Base-by-base conservation (phyloP, 441 rosid species). In the Pelargonium australe region DNA sequence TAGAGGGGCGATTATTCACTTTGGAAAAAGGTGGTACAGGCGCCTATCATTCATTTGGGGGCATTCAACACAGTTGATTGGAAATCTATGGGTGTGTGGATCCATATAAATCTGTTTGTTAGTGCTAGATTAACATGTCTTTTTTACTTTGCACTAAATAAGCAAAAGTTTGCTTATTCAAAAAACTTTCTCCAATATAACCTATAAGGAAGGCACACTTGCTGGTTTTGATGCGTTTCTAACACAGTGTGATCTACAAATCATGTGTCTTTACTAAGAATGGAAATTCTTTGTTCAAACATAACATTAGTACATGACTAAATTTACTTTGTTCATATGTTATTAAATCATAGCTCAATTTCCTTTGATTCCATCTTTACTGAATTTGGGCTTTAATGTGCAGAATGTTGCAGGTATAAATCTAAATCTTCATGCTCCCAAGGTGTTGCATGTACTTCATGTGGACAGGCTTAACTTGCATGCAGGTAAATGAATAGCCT, bases 371-470 rank as follows among this genome's bases (percentile, higher is more conserved):
- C 37, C 20, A 62, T 67, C 25, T 63, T 74, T 69, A 19, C 74
- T 80, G 73, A 78, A 75, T 70, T 70, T 67, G 72, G 64, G 63
- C 45, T 67, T 83, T 83, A 47, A 75, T 70, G 57, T 87, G 88
- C 97, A 95, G 99, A 85, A 82, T 83, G 68, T 87, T 74, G 82
- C 87, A 0, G 96, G 93, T 69, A 77, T 91, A 66, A 89, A 74
- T 67, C 74, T 90, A 71, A 81, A 87, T 85, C 87, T 95, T 74
- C 91, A 90, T 79, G 72, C 85, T 70, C 91, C 92, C 65, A 95
- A 85, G 83, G 86, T 86, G 89, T 78, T 85, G 83, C 87, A 66
- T 53, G 68, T 92, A 53, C 83, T 90, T 79, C 84, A 81, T 76
- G 70, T 95, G 84, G 97, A 92, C 81, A 81, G 76, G 81, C 81